Evolutionary conservation across 1,284 basidiomycete genomes (phyloP), one percentile per base, ranked within the genome.

Genomic region (Ustanciosporium gigantosporum): DNA sequence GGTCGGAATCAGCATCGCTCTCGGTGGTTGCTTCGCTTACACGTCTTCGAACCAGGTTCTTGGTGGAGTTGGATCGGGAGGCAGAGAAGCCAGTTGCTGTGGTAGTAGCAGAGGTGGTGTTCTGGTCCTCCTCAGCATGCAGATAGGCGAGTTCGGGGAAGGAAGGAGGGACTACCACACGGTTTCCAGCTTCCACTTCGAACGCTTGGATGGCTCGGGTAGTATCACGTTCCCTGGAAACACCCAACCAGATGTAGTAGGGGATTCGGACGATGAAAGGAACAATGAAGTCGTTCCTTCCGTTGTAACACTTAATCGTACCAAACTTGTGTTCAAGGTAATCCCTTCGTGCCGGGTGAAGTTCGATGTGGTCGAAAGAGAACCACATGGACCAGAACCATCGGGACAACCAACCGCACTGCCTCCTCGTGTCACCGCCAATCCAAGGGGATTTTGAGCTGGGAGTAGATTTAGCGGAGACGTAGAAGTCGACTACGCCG

Each of bases 321-420:
- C 87, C 87, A 79, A 90, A 89, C 62, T 85, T 86, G 80, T 89
- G 88, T 76, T 90, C 88, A 40, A 90, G 82, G 76, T 90, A 90
- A 55, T 87, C 85, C 73, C 60, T 41, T 9, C 56, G 65, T 20
- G 87, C 85, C 2, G 86, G 85, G 34, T 87, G 85, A 1, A 90
- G 74, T 50, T 86, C 82, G 44, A 89, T 86, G 74, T 88, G 87
- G 76, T 90, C 88, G 46, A 89, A 83, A 60, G 87, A 86, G 76
- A 89, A 89, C 88, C 80, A 79, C 46, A 73, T 56, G 50, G 66
- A 65, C 75, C 75, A 90, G 81, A 90, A 90, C 85, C 87, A 87
- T 11, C 88, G 83, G 31, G 84, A 83, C 47, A 88, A 79, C 86
- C 87, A 89, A 7, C 84, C 84, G 46, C 87, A 87, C 56, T 87